Conservation (phyloP, 257 asterid species). For the Solanum chiquidenum region DNA sequence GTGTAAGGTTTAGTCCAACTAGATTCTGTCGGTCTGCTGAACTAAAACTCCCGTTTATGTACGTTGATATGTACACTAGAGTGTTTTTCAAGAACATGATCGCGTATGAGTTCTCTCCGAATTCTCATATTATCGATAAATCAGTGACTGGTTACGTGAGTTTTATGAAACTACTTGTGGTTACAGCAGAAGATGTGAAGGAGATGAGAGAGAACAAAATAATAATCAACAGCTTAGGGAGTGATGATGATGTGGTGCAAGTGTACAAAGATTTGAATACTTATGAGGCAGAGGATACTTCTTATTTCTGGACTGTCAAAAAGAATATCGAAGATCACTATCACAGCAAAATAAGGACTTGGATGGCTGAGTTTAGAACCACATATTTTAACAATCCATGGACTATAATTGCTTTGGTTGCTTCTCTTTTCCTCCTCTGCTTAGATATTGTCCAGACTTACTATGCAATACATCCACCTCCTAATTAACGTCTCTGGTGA, state of each 20-base stretch:
- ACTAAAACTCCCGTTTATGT: not conserved
- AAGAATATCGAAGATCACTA: not conserved
- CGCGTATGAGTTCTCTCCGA: not conserved
- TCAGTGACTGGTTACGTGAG: not conserved
- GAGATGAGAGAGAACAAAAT: not conserved
- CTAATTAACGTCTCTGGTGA: too few species aligned
- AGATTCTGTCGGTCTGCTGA: not conserved
- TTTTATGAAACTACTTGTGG: not conserved
- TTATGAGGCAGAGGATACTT: not conserved
- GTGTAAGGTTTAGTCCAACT: not conserved
- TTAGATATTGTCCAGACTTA: not conserved
- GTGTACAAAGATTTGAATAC: not conserved
- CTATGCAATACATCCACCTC: not conserved
- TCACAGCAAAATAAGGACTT: not conserved
- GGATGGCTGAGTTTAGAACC: not conserved
- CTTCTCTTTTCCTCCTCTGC: not conserved
- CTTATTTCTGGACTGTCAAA: rapidly evolving
- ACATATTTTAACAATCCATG: not conserved
- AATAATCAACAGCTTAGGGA: not conserved
- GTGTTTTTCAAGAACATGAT: not conserved
- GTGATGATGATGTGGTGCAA: not conserved
- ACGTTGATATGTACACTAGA: not conserved
- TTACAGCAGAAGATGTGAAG: not conserved
- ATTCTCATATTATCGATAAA: too few species aligned
- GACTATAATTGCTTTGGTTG: not conserved